Percentiles rank a stretch among this genome's conserved stretches.
Conservation (phyloP, 1,139 yeast genomes). For the Pichia cactophila region DNA sequence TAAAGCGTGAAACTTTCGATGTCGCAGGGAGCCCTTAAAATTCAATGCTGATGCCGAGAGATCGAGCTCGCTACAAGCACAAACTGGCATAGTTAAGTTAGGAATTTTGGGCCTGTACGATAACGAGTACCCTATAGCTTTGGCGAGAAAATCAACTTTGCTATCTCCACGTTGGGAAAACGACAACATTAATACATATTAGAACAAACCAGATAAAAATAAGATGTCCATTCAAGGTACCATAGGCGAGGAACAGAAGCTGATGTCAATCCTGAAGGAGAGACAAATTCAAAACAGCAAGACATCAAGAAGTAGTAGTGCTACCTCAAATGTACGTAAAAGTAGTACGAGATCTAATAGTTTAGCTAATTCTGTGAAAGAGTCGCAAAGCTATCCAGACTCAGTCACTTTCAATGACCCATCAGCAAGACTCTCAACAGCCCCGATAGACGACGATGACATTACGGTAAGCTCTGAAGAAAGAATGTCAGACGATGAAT, state of each 20-base stretch:
- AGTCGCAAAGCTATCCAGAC: conserved; percentile 34
- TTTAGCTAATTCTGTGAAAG: conserved; percentile 13
- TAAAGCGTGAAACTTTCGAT: no score
- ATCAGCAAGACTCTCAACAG: conserved; percentile 39
- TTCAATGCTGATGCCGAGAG: no score
- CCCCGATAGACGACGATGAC: conserved; percentile 23
- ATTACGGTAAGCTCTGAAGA: conserved; percentile 49
- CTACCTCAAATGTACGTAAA: conserved; percentile 5
- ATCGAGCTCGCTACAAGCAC: no score
- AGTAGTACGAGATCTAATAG: conserved; percentile 19
- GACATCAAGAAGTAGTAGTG: conserved; percentile 10
- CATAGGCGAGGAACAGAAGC: conserved; percentile 37
- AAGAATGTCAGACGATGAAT: conserved; percentile 56
- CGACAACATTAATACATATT: background rate
- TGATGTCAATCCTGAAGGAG: conserved; percentile 32
- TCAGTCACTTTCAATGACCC: conserved; percentile 44
- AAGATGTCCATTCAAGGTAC: conserved; percentile 40
- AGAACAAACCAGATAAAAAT: background rate
- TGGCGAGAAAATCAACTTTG: background rate
- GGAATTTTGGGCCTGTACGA: background rate
- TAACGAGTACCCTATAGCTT: background rate
- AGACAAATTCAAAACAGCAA: conserved; percentile 16
- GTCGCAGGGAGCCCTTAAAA: no score
- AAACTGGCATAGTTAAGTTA: no score
- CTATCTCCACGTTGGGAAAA: background rate